Percentiles rank a stretch among this genome's conserved stretches.
These are phyloP conservation scores for Meyerozyma guilliermondii DNA, from an alignment of 1,139 yeast genomes.

Conservation along the genomic window DNA sequence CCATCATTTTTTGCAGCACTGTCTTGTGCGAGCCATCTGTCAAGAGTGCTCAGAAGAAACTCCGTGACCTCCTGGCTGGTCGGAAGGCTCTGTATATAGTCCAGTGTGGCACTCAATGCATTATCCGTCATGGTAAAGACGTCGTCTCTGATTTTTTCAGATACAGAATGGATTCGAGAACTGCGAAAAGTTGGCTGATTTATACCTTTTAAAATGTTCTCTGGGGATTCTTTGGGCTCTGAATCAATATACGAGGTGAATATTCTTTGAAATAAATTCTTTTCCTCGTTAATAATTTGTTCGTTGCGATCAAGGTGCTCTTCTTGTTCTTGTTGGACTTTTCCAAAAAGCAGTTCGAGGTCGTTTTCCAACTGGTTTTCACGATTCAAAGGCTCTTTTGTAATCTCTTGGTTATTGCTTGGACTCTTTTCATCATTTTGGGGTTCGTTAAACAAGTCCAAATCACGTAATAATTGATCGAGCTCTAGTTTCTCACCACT, in stretches of 20 bases:
- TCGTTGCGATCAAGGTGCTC: neutral
- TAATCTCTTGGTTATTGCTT: neutral
- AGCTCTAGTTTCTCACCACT: neutral
- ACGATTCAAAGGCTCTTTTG: neutral
- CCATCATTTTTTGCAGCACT: constrained; percentile 2
- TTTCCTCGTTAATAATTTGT: constrained; percentile 17
- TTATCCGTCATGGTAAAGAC: constrained; percentile 14
- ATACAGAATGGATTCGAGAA: constrained; percentile 7
- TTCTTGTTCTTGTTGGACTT: neutral
- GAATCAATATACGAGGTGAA: constrained; percentile 15
- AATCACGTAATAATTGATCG: neutral
- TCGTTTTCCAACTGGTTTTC: neutral
- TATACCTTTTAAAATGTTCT: neutral
- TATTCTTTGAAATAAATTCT: constrained; percentile 19
- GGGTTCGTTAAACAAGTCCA: neutral
- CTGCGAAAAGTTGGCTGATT: neutral
- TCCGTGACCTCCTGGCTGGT: constrained; percentile 10
- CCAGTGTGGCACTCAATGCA: constrained; percentile 23
- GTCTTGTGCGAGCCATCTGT: constrained; percentile 10
- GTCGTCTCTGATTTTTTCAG: constrained; percentile 7
- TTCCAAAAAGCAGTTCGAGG: neutral
- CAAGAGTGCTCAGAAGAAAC: constrained; percentile 13
- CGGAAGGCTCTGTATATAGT: constrained; percentile 14
- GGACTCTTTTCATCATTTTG: neutral
- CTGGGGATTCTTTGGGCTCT: constrained; percentile 5